Percentiles rank a stretch among this genome's conserved stretches.
Conservation (phyloP, 176 grass and related monocot species). For the Dactylis glomerata region DNA sequence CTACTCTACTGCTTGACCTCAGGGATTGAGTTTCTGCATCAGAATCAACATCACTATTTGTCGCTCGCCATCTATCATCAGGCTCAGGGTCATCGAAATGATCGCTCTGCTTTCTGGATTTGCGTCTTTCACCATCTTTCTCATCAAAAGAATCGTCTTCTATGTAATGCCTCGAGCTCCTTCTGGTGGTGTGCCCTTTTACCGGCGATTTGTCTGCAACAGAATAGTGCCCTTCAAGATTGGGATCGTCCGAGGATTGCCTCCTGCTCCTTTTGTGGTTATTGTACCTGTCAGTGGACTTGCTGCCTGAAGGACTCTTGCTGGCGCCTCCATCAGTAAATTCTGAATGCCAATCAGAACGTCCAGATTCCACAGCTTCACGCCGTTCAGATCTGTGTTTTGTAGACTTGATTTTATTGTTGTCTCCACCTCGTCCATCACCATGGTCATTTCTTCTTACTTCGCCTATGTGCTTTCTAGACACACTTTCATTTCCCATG, state of each 20-base stretch:
- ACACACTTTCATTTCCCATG: conserved; percentile 24
- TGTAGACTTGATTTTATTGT: conserved; percentile 23
- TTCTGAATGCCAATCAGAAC: conserved; percentile 29
- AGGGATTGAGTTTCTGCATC: conserved; percentile 2
- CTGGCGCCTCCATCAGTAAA: conserved; percentile 19
- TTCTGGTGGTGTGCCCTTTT: conserved; percentile 20
- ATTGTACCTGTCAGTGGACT: conserved; percentile 26
- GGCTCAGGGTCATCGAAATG: neutral
- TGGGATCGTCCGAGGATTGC: conserved; percentile 21
- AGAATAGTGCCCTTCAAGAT: conserved; percentile 2
- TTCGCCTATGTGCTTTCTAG: conserved; percentile 29
- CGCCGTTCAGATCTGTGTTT: conserved; percentile 26
- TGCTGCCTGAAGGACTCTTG: conserved; percentile 24
- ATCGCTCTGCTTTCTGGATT: conserved; percentile 19
- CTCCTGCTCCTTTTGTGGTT: conserved; percentile 26
- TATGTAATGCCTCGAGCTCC: neutral
- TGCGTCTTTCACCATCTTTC: conserved; percentile 23
- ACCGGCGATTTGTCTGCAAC: neutral
- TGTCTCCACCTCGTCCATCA: conserved; percentile 12
- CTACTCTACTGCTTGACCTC: neutral
- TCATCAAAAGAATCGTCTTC: conserved; percentile 10
- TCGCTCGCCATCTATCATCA: conserved; percentile 37
- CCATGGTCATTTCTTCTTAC: conserved; percentile 29
- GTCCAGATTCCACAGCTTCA: conserved; percentile 27
- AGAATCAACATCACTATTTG: conserved; percentile 37